Base-by-base conservation (phyloP, 371 early-diverging fungal species). In the Mucor sp. region DNA sequence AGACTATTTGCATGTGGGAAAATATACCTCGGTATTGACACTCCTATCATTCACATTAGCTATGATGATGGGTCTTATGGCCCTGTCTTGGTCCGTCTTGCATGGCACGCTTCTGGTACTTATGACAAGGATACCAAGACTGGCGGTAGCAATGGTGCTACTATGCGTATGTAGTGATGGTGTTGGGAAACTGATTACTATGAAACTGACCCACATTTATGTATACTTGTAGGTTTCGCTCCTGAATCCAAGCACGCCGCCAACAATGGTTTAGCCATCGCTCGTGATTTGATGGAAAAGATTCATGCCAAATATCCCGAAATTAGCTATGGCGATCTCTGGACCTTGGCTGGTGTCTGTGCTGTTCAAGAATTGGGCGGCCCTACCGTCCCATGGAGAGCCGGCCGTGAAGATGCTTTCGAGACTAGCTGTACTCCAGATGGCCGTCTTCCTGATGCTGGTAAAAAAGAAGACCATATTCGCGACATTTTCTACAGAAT, bases 331-430 rank as follows among this genome's bases (percentile, higher is more conserved):
- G 91, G 93, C 71, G 98, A 98, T 79, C 86, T 97, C 72, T 98
- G 96, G 94, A 92, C 95, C 41, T 85, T 97, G 68, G 96, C 93
- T 53, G 97, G 96, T 76, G 95, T 95, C 21, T 88, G 81, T 60
- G 96, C 95, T 44, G 84, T 97, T 65, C 93, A 96, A 82, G 96
- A 94, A 77, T 80, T 93, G 84, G 94, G 95, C 47, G 96, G 96
- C 6, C 96, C 95, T 39, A 89, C 79, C 37, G 84, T 97, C 70
- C 87, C 89, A 67, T 97, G 94, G 94, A 83, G 95, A 66, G 85
- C 97, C 21, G 98, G 98, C 44, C 93, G 98, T 68, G 63, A 72
- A 63, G 94, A 95, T 80, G 70, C 74, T 47, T 33, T 77, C 32
- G 69, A 79, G 23, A 73, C 72, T 19, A 58, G 44, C 15, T 87